phyloP scores from a whole-genome alignment of 116 monocot species.

The Phalaenopsis hybrid region DNA sequence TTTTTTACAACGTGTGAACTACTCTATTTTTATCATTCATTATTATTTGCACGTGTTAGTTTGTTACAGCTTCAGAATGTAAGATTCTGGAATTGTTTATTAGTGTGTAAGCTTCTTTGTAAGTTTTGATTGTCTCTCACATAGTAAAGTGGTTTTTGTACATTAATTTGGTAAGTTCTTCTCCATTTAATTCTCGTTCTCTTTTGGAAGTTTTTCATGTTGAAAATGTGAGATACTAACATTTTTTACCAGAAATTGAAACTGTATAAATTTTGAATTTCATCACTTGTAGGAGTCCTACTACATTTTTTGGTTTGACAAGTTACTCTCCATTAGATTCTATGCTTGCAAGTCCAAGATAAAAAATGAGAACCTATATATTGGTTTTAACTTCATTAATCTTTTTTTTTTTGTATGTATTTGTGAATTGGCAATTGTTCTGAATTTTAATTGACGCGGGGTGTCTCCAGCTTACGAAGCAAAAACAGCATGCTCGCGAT shows the following conservation, averaged over 20 bases:
- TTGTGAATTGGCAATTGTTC: neutral
- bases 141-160: too few species aligned
- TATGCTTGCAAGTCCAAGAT: neutral
- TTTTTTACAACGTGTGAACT: neutral
- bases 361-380: neutral
- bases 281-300: neutral
- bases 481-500: too few species aligned
- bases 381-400: constrained; percentile 1
- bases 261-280: neutral
- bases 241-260: neutral
- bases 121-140: too few species aligned
- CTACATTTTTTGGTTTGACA: neutral
- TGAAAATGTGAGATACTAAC: neutral
- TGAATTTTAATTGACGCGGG: neutral
- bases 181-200: too few species aligned
- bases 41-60: neutral
- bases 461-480: too few species aligned
- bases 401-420: neutral
- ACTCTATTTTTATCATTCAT: neutral
- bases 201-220: neutral
- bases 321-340: neutral
- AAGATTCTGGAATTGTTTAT: too few species aligned
- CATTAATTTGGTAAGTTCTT: neutral
- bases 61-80: too few species aligned
- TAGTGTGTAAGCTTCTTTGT: too few species aligned